Evolutionary conservation across 2,329 filamentous ascomycete species (phyloP), one percentile per base, ranked within the genome.

Genomic region (Uncinocarpus reesii): DNA sequence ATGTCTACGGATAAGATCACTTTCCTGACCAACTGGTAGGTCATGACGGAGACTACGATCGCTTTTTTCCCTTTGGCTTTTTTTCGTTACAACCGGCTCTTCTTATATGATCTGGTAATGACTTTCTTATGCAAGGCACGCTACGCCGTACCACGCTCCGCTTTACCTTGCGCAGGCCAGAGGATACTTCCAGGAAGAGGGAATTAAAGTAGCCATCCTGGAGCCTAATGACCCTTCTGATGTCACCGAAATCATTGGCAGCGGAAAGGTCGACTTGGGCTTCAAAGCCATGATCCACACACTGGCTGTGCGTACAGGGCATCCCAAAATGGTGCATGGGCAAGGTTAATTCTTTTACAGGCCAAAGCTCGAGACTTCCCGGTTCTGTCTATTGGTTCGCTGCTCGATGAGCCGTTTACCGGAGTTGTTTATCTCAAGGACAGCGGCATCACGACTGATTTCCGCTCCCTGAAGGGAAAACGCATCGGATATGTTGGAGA

Each of bases 221-320:
- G 84, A 88, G 66, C 84, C 84, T 53, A 83, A 87, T 56, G 84
- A 88, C 61, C 84, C 84, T 1, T 86, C 81, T 58, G 84, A 88
- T 72, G 84, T 88, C 53, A 88, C 84, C 53, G 84, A 87, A 64
- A 86, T 88, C 64, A 84, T 88, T 55, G 84, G 84, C 51, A 80
- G 76, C 48, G 80, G 79, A 52, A 86, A 86, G 61, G 80, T 86
- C 42, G 83, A 87, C 60, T 77, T 87, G 60, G 84, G 83, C 37
- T 86, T 85, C 75, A 88, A 87, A 66, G 83, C 84, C 55, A 87
- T 88, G 83, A 88, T 88, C 56, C 84, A 88, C 61, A 87, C 83
- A 7, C 75, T 88, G 51, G 83, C 83, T 48, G 79, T 81, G 66
- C 35, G 45, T 47, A 7, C 20, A 16, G 15, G 8, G 5, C 18